Evolutionary conservation across 1,139 yeast species (phyloP).

Genomic region (Blastobotrys persicus): DNA sequence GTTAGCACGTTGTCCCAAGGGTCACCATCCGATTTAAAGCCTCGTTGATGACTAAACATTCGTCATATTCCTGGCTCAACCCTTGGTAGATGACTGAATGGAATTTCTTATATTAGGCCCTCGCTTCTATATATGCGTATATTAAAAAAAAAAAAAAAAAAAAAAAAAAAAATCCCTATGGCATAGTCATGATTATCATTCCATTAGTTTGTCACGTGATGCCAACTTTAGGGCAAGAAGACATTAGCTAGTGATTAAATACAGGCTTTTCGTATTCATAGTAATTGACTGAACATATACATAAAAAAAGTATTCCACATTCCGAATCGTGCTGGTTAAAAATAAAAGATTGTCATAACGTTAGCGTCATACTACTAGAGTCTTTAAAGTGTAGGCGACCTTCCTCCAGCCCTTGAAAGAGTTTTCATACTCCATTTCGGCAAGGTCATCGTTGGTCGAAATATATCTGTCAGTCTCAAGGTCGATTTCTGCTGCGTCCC

Average conservation of each 20-base stretch:
- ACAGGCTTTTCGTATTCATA: too few relatives aligned
- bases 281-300: too few relatives aligned
- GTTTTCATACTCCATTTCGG: conserved; percentile 42
- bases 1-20: neutral
- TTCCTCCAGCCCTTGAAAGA: conserved; percentile 39
- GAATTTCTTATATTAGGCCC: too few relatives aligned
- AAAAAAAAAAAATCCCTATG: too few relatives aligned
- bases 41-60: neutral
- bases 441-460: conserved; percentile 49
- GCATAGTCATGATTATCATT: too few relatives aligned
- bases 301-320: too few relatives aligned
- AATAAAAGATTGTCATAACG: neutral
- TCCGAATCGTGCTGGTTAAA: too few relatives aligned
- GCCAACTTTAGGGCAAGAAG: too few relatives aligned
- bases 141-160: too few relatives aligned
- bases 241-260: too few relatives aligned
- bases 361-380: conserved; percentile 10
- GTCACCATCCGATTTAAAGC: neutral
- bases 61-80: neutral
- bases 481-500: conserved; percentile 56
- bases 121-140: neutral
- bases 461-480: conserved; percentile 57
- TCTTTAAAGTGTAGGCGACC: conserved; percentile 9
- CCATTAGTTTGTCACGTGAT: too few relatives aligned
- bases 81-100: too few relatives aligned